Percentiles rank a stretch among this genome's conserved stretches.
phyloP scores from a whole-genome alignment of 441 rosid species.

The Mallotus japonicus region DNA sequence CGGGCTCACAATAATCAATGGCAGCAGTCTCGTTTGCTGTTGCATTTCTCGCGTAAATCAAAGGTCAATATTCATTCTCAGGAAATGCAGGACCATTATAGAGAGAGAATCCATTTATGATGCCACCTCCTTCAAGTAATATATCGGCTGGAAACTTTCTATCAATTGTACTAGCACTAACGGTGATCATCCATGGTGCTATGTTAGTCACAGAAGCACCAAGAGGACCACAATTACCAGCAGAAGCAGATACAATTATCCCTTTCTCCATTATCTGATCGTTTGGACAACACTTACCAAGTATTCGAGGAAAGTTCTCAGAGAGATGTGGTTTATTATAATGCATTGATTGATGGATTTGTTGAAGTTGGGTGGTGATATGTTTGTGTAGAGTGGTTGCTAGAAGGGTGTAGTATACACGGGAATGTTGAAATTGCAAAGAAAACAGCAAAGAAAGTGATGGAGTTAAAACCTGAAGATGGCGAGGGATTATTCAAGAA shows the following conservation, averaged over 20 bases:
- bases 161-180: conserved; percentile 38
- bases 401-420: conserved; percentile 69
- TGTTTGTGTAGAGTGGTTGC: conserved; percentile 67
- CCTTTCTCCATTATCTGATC: conserved; percentile 42
- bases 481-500: conserved; percentile 61
- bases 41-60: conserved; percentile 20
- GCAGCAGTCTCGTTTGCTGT: background rate
- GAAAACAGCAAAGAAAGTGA: conserved; percentile 53
- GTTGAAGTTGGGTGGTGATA: conserved; percentile 46
- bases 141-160: conserved; percentile 33
- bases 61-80: background rate
- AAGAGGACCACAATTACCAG: conserved; percentile 27
- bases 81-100: conserved; percentile 16
- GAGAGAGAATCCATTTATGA: conserved; percentile 26
- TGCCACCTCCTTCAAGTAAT: conserved; percentile 21
- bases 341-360: conserved; percentile 52
- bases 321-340: conserved; percentile 51
- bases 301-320: conserved; percentile 50
- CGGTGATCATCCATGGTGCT: conserved; percentile 45
- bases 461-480: conserved; percentile 58
- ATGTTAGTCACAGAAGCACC: conserved; percentile 20
- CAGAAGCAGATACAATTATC: conserved; percentile 31
- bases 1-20: background rate
- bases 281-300: conserved; percentile 44
- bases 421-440: conserved; percentile 62